phyloP scores from a whole-genome alignment of 2,329 filamentous ascomycete genomes.

The Cladobotryum mycophilum region DNA sequence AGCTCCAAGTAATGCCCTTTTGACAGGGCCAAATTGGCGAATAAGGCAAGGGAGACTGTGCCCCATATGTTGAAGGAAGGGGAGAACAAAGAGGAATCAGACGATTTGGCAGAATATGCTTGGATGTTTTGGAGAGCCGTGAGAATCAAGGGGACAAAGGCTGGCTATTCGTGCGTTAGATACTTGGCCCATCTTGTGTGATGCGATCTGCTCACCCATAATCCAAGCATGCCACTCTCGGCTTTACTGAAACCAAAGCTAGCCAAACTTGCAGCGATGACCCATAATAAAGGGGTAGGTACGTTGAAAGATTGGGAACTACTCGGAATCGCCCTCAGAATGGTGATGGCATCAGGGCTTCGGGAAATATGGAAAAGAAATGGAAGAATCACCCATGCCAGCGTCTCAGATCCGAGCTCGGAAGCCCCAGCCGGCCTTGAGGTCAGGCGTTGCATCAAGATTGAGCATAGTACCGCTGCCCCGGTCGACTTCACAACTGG shows the following conservation, averaged over 20 bases:
- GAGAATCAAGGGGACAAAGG: slow-evolving; percentile 19
- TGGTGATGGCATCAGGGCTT: not conserved
- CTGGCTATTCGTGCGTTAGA: slow-evolving; percentile 13
- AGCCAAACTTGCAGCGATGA: slow-evolving; percentile 6
- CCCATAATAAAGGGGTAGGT: slow-evolving; percentile 8
- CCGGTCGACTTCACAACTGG: not conserved
- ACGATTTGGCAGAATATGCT: not conserved
- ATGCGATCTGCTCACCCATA: slow-evolving; percentile 8
- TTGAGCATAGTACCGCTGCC: slow-evolving; percentile 4
- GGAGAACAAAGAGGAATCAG: not conserved
- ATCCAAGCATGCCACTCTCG: slow-evolving; percentile 12
- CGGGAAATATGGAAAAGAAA: not conserved
- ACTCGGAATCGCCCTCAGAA: not conserved
- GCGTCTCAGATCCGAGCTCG: slow-evolving; percentile 3
- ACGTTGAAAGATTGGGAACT: not conserved
- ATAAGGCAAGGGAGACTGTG: not conserved
- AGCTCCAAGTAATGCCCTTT: slow-evolving; percentile 21
- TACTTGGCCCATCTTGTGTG: too few species aligned
- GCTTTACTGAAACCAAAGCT: slow-evolving; percentile 13
- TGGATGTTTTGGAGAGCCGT: not conserved
- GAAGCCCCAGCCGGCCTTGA: slow-evolving; percentile 1
- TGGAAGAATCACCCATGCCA: slow-evolving; percentile 4
- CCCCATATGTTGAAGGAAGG: slow-evolving; percentile 1
- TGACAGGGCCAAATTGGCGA: slow-evolving; percentile 17
- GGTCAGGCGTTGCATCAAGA: slow-evolving; percentile 1